These are phyloP conservation scores for Smithsoniella earleae DNA, from an alignment of 163 green algal genomes.

Conservation along the genomic window DNA sequence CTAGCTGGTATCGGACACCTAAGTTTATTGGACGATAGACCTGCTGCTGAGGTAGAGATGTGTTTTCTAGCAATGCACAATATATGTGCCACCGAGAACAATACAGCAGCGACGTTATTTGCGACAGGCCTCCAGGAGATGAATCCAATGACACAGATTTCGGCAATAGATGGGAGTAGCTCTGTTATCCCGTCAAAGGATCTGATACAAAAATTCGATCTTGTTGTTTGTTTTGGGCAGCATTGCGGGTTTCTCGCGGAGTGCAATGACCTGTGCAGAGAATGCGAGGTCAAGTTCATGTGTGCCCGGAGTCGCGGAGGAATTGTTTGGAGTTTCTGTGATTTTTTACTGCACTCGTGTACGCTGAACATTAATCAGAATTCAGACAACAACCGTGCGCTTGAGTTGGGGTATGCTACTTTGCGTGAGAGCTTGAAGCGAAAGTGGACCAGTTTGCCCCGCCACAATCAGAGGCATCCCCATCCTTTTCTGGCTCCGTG, in stretches of 20 bases:
- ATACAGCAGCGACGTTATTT: neutral
- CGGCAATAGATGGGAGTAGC: neutral
- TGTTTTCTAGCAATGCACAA: slow-evolving; percentile 20
- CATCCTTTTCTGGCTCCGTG: slow-evolving; percentile 13
- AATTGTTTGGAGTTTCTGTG: slow-evolving; percentile 15
- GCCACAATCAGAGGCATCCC: neutral
- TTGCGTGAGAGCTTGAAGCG: neutral
- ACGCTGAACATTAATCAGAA: slow-evolving; percentile 25
- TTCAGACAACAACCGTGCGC: neutral
- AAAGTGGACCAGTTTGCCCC: neutral
- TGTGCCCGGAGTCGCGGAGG: neutral
- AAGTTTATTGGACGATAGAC: neutral
- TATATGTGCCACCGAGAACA: neutral
- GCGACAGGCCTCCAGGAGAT: slow-evolving; percentile 23
- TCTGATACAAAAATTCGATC: slow-evolving; percentile 1
- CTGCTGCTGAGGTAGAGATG: neutral
- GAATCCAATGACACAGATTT: slow-evolving; percentile 20
- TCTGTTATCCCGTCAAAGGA: neutral
- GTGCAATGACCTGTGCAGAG: slow-evolving; percentile 1
- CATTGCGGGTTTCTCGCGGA: slow-evolving; percentile 1
- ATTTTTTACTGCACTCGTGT: slow-evolving; percentile 6
- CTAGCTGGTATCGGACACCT: neutral
- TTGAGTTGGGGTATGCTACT: neutral
- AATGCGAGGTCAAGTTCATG: slow-evolving; percentile 9
- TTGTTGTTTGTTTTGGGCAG: slow-evolving; percentile 26